Evolutionary conservation across 2,329 filamentous ascomycete species (phyloP), one percentile per base, ranked within the genome.

Genomic region (Cadophora sp.): DNA sequence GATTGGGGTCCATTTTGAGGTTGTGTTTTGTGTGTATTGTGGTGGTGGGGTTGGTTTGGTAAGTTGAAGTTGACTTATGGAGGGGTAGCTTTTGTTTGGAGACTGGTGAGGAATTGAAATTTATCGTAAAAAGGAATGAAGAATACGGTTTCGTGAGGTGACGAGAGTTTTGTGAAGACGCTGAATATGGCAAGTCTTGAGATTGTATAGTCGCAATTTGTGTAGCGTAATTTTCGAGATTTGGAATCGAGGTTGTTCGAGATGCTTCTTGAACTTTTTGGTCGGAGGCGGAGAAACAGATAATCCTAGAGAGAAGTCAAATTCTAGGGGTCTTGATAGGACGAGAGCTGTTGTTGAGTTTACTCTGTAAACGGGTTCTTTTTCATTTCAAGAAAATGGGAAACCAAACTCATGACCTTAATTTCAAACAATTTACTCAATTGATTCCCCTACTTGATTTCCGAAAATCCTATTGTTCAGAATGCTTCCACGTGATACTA

Each of bases 1-100:
- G 73, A 22, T 69, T 72, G 64, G 75, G 75, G 63, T 77, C 73
- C 76, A 77, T 76, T 24, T 27, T 74, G 50, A 51, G 22, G 62
- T 48, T 43, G 61, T 40, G 64, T 27, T 55, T 65, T 14, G 11
- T 26, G 22, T 53, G 50, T 14, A 11, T 29, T 27, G n/a, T 56
- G 53, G 26, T 6, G 1, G 56, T 64, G 62, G 48, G 29, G 31
- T 70, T 68, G 53, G 40, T 27, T 48, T 64, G 31, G 4, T 56
- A 37, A 14, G 34, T 63, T 62, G 59, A 58, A 61, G n/a, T 63
- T 50, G 61, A 37, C 66, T 63, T 56, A 64, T 70, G 66, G 68
- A 66, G 66, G 68, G 70, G 68, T 72, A 70, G 29, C 29, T 53
- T 12, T 22, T 37, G 34, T 37, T 37, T 37, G 29, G 19, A 37